Evolutionary conservation across 306 rosid species (phyloP).

Genomic region (Carpinus viminea): DNA sequence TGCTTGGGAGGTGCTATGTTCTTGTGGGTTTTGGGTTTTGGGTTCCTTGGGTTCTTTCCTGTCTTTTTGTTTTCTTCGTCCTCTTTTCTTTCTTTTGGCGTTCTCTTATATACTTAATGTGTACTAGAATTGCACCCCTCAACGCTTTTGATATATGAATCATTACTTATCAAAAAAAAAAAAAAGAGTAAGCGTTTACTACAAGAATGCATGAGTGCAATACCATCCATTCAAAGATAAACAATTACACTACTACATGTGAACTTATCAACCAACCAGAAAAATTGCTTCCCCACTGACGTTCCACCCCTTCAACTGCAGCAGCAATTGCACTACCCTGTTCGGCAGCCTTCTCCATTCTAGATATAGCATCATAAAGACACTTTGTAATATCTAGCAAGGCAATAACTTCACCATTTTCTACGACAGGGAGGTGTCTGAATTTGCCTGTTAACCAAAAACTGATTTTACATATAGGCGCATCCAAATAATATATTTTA

Average conservation of each 20-base stretch:
- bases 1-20: too few relatives aligned
- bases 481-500: conserved; percentile 12
- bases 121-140: too few relatives aligned
- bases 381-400: conserved; percentile 89
- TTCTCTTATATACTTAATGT: too few relatives aligned
- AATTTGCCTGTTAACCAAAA: conserved; percentile 69
- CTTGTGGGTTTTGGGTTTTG: too few relatives aligned
- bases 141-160: too few relatives aligned
- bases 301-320: conserved; percentile 87
- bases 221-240: conserved; percentile 20
- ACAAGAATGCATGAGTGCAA: background rate
- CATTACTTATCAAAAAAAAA: too few relatives aligned
- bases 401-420: conserved; percentile 94
- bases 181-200: background rate
- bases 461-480: conserved; percentile 9
- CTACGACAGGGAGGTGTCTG: conserved; percentile 97
- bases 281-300: conserved; percentile 68
- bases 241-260: conserved; percentile 11
- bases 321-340: conserved; percentile 93
- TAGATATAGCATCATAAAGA: conserved; percentile 90
- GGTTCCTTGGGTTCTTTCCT: too few relatives aligned
- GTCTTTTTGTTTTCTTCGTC: too few relatives aligned
- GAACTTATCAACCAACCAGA: conserved; percentile 54
- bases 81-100: too few relatives aligned
- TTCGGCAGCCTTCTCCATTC: conserved; percentile 93